phyloP scores from a whole-genome alignment of 108 stramenopile species.

The Cyclostephanos tholiformis region DNA sequence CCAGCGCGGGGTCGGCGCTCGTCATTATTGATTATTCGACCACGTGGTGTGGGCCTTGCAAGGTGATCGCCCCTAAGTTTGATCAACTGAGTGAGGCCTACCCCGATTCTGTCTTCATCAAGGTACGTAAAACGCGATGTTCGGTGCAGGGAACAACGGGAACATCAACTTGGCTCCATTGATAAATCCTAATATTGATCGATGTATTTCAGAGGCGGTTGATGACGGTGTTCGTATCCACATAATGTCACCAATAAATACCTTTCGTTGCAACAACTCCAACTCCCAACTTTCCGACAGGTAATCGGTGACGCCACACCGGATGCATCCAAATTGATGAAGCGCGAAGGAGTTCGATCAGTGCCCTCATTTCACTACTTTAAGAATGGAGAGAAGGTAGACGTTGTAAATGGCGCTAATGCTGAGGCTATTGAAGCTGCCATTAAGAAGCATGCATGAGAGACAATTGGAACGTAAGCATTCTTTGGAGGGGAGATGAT shows the following conservation, averaged over 20 bases:
- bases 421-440: conserved; percentile 90
- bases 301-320: conserved; percentile 83
- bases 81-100: conserved; percentile 86
- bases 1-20: conserved; percentile 56
- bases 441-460: conserved; percentile 71
- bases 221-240: neutral
- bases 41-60: conserved; percentile 98
- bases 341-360: conserved; percentile 86
- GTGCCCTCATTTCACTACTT: conserved; percentile 92
- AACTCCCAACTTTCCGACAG: conserved; percentile 23
- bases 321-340: conserved; percentile 86
- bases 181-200: neutral
- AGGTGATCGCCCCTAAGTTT: conserved; percentile 89
- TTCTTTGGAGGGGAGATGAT: neutral
- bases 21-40: conserved; percentile 95
- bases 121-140: conserved; percentile 50
- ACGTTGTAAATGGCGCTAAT: conserved; percentile 89
- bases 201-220: neutral
- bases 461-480: neutral
- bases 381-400: conserved; percentile 84
- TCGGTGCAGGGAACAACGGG: neutral
- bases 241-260: neutral
- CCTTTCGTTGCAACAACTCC: neutral
- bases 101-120: conserved; percentile 80
- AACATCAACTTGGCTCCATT: neutral